Conservation (phyloP, 2,329 filamentous ascomycete genomes). For the Pseudocercospora vitis region DNA sequence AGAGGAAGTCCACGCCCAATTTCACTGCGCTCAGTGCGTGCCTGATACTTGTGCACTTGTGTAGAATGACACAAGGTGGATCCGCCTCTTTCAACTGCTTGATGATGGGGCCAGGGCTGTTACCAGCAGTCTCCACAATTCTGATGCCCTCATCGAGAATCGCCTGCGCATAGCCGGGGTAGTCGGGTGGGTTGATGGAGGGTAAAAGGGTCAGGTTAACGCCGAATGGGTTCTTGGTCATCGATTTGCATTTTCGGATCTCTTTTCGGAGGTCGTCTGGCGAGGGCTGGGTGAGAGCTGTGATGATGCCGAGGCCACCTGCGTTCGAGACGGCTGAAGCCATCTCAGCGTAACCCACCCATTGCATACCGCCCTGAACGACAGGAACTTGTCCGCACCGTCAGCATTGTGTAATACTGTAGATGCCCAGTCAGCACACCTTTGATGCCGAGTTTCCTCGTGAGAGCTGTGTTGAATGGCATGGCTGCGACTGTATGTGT, state of each 20-base stretch:
- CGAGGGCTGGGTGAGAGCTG: conserved; percentile 86
- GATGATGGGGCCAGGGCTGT: conserved; percentile 88
- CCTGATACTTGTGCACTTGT: conserved; percentile 97
- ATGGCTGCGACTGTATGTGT: conserved; percentile 40
- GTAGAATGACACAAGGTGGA: conserved; percentile 68
- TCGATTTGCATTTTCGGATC: conserved; percentile 78
- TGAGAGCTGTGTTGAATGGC: conserved; percentile 66
- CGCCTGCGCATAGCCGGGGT: conserved; percentile 84
- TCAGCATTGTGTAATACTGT: conserved; percentile 7
- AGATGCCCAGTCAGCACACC: conserved; percentile 31
- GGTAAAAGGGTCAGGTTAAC: conserved; percentile 96
- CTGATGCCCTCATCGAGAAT: conserved; percentile 90
- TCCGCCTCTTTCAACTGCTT: conserved; percentile 78
- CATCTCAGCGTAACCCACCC: conserved; percentile 77
- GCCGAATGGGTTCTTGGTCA: conserved; percentile 79
- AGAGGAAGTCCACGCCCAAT: conserved; percentile 93
- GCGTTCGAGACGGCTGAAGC: conserved; percentile 75
- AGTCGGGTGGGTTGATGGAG: conserved; percentile 85
- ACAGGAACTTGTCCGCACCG: conserved; percentile 61
- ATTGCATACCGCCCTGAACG: conserved; percentile 85
- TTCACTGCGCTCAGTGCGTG: conserved; percentile 90
- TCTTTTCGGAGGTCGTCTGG: conserved; percentile 91
- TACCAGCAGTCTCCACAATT: conserved; percentile 91
- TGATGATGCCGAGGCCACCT: conserved; percentile 80
- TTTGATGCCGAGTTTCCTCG: conserved; percentile 59